Evolutionary conservation across 2,329 filamentous ascomycete genomes (phyloP).

Genomic region (Cordyceps cicadae): DNA sequence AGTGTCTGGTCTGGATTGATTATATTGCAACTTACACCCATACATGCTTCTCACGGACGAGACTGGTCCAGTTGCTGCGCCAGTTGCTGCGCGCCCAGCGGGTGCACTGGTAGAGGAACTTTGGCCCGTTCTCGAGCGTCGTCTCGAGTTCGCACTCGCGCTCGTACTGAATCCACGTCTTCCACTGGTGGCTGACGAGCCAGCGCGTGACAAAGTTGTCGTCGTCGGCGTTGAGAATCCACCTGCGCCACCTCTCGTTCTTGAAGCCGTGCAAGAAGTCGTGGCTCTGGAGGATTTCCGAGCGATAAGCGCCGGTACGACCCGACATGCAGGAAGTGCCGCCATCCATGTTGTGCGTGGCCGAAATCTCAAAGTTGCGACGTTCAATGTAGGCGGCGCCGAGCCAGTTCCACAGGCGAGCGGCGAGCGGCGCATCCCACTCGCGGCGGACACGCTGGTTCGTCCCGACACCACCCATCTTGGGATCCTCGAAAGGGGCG

Average conservation of each 20-base stretch:
- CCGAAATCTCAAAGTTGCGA: constrained; percentile 93
- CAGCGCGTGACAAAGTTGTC: constrained; percentile 98
- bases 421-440: constrained; percentile 48
- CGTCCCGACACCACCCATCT: constrained; percentile 84
- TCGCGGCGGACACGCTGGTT: constrained; percentile 77
- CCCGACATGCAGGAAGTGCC: constrained; percentile 96
- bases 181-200: constrained; percentile 86
- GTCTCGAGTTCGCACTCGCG: constrained; percentile 86
- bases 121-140: constrained; percentile 78
- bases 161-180: constrained; percentile 93
- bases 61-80: constrained; percentile 90
- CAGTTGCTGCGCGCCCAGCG: constrained; percentile 97
- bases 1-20: neutral
- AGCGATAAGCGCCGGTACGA: constrained; percentile 84
- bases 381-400: constrained; percentile 88
- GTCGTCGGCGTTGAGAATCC: constrained; percentile 89
- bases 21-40: constrained; percentile 61
- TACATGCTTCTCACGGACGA: constrained; percentile 75
- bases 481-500: constrained; percentile 77
- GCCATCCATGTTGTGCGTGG: constrained; percentile 89
- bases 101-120: constrained; percentile 88
- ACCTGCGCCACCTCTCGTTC: constrained; percentile 81
- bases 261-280: constrained; percentile 85
- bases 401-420: constrained; percentile 75
- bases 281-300: constrained; percentile 75